Conservation (phyloP, 2,329 filamentous ascomycete species). For the Pseudogymnoascus sp. region DNA sequence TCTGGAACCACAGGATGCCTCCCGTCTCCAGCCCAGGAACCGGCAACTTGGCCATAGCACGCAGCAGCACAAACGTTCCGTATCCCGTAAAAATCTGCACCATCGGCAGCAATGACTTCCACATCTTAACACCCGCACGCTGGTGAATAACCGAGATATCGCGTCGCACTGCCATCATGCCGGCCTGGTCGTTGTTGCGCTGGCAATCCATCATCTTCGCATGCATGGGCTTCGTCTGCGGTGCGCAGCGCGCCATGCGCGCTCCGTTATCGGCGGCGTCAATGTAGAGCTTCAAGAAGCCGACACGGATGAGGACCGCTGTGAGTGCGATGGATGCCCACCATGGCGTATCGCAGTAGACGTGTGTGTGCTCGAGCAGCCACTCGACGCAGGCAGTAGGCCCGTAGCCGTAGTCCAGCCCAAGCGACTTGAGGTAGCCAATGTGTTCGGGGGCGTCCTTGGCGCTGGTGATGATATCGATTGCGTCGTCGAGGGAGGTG, state of each 20-base stretch:
- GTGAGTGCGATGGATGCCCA: constrained; percentile 63
- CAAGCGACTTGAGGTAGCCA: constrained; percentile 74
- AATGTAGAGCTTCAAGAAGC: constrained; percentile 59
- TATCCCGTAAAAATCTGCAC: constrained; percentile 64
- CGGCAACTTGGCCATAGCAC: constrained; percentile 66
- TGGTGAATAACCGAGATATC: constrained; percentile 45
- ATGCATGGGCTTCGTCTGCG: constrained; percentile 46
- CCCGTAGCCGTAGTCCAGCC: constrained; percentile 81
- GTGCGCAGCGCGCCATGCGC: constrained; percentile 52
- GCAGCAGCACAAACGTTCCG: constrained; percentile 71
- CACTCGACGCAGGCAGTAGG: constrained; percentile 67
- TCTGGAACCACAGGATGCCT: constrained; percentile 67
- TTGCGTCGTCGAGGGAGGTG: constrained; percentile 18
- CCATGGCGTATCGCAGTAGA: constrained; percentile 71
- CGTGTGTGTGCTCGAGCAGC: constrained; percentile 72
- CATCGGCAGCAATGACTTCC: constrained; percentile 46
- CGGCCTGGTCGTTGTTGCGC: constrained; percentile 37
- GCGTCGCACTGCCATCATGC: constrained; percentile 36
- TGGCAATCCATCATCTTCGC: constrained; percentile 39
- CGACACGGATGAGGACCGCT: constrained; percentile 54
- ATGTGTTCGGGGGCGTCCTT: constrained; percentile 47
- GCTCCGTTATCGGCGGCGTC: constrained; percentile 53
- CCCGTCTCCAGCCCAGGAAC: constrained; percentile 70
- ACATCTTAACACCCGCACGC: constrained; percentile 44
- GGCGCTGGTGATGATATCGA: constrained; percentile 17